Evolutionary conservation across 2,329 filamentous ascomycete species (phyloP).

Genomic region (Aspergillus ochraceoroseus): DNA sequence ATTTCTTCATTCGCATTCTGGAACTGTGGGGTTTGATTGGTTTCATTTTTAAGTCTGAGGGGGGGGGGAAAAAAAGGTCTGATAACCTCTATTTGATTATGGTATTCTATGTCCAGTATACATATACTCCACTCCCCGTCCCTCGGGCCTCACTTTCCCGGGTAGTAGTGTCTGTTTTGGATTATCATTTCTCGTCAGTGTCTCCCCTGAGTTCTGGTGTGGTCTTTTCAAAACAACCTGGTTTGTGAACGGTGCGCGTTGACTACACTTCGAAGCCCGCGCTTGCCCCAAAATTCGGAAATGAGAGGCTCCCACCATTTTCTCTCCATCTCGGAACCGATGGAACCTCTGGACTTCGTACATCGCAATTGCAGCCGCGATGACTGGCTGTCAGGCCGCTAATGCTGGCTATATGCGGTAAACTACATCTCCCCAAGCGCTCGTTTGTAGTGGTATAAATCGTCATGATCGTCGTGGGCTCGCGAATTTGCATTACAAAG

Average conservation of each 20-base stretch:
- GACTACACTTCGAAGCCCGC: not conserved
- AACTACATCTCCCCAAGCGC: no score
- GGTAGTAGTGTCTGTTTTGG: conserved; percentile 6
- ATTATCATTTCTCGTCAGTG: conserved; percentile 2
- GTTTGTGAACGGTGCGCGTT: not conserved
- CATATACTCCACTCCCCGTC: not conserved
- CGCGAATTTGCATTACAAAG: conserved; percentile 28
- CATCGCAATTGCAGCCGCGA: no score
- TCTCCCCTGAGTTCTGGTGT: not conserved
- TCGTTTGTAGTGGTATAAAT: conserved; percentile 13
- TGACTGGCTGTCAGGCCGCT: no score
- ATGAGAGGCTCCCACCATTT: not conserved
- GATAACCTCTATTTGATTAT: conserved; percentile 3
- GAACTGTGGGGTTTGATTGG: no score
- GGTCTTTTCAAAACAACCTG: conserved; percentile 1
- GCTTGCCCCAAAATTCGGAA: not conserved
- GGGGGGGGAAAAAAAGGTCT: not conserved
- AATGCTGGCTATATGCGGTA: no score
- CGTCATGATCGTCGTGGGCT: conserved; percentile 20
- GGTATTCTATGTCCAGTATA: conserved; percentile 5
- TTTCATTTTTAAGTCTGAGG: no score
- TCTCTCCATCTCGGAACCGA: no score
- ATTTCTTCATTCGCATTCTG: no score
- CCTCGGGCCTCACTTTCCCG: not conserved
- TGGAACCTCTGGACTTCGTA: no score